Conservation (phyloP, 768 basidiomycete genomes). For the Tephrocybe sp. region DNA sequence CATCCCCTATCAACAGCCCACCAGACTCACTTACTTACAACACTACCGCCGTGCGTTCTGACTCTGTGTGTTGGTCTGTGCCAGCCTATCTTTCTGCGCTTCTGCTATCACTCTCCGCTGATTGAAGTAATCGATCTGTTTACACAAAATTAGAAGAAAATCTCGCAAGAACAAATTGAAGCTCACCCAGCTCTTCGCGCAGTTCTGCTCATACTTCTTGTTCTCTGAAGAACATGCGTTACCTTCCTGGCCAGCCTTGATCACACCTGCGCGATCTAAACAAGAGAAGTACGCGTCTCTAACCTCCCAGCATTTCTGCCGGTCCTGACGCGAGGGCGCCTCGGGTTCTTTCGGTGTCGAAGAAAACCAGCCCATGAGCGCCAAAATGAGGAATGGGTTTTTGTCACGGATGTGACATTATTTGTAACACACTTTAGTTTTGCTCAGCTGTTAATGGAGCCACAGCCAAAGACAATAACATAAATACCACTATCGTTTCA, state of each 20-base stretch:
- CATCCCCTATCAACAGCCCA: background rate
- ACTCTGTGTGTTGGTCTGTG: constrained; percentile 36
- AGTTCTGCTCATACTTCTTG: constrained; percentile 62
- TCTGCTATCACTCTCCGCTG: constrained; percentile 81
- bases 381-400: background rate
- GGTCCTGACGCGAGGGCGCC: constrained; percentile 55
- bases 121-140: constrained; percentile 92
- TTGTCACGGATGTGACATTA: no score
- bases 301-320: constrained; percentile 81
- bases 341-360: constrained; percentile 37
- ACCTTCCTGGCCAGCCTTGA: constrained; percentile 70
- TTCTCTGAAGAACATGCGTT: constrained; percentile 58
- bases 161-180: background rate
- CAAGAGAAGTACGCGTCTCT: constrained; percentile 86
- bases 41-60: constrained; percentile 28
- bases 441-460: no score
- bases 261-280: constrained; percentile 64
- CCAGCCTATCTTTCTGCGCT: constrained; percentile 70
- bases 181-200: constrained; percentile 89
- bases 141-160: constrained; percentile 2
- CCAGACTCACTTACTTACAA: constrained; percentile 4
- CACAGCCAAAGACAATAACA: no score
- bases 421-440: no score
- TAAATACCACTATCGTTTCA: no score
- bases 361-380: constrained; percentile 41